Evolutionary conservation across 805 yeast genomes (phyloP).

Genomic region (Blastobotrys chiropterorum): DNA sequence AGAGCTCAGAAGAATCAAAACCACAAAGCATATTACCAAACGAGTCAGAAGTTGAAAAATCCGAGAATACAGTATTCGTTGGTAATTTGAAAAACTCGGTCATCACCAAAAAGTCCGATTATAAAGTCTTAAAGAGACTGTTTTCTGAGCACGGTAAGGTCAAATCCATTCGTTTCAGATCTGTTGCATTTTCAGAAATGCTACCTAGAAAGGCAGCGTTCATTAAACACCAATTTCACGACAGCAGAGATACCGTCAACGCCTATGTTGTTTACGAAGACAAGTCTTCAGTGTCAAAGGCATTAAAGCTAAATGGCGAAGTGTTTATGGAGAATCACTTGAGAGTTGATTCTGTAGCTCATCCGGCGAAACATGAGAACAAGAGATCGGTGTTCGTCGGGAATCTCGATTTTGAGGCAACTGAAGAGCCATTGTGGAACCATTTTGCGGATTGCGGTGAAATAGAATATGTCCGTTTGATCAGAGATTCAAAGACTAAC

Average conservation of each 20-base stretch:
- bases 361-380: slow-evolving; percentile 81
- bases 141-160: slow-evolving; percentile 47
- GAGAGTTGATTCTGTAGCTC: slow-evolving; percentile 88
- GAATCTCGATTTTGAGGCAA: slow-evolving; percentile 85
- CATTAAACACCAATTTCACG: slow-evolving; percentile 69
- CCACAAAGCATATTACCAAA: slow-evolving; percentile 47
- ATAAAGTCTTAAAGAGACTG: slow-evolving; percentile 59
- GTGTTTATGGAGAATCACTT: slow-evolving; percentile 69
- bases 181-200: slow-evolving; percentile 81
- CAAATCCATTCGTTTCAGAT: slow-evolving; percentile 81
- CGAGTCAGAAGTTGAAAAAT: slow-evolving; percentile 73
- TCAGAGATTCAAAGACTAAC: slow-evolving; percentile 89
- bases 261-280: slow-evolving; percentile 75
- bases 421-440: slow-evolving; percentile 83
- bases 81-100: slow-evolving; percentile 73
- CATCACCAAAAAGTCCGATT: slow-evolving; percentile 54
- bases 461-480: slow-evolving; percentile 82
- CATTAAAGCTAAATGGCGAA: slow-evolving; percentile 53
- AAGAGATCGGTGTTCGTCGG: slow-evolving; percentile 87
- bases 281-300: slow-evolving; percentile 41
- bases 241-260: slow-evolving; percentile 72
- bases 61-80: slow-evolving; percentile 78
- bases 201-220: slow-evolving; percentile 91
- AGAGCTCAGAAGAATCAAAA: slow-evolving; percentile 20
- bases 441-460: slow-evolving; percentile 64